These are phyloP conservation scores for Ophiocordyceps sinensis DNA, from an alignment of 2,329 filamentous ascomycete species.

Conservation along the genomic window DNA sequence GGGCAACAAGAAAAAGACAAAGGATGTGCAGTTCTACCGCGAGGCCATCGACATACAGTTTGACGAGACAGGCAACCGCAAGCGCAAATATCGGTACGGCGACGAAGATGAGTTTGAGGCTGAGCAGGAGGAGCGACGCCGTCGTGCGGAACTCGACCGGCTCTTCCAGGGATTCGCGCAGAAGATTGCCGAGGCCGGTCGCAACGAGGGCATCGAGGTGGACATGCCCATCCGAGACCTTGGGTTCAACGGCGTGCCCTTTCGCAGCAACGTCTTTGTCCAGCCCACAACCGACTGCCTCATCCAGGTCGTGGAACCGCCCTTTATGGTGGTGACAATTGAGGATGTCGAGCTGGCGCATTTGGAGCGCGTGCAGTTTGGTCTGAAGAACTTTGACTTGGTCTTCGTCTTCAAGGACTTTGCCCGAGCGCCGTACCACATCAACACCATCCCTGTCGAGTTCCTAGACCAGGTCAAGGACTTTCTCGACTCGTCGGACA, in stretches of 20 bases:
- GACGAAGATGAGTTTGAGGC: slow-evolving; percentile 98
- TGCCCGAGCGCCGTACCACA: slow-evolving; percentile 72
- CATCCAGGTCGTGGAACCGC: slow-evolving; percentile 91
- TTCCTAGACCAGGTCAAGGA: slow-evolving; percentile 92
- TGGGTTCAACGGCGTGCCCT: slow-evolving; percentile 91
- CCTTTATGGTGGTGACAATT: slow-evolving; percentile 89
- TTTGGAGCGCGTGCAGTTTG: slow-evolving; percentile 89
- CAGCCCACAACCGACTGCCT: slow-evolving; percentile 94
- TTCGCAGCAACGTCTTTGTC: slow-evolving; percentile 87
- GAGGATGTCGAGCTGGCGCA: slow-evolving; percentile 95
- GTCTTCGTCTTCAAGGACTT: slow-evolving; percentile 99
- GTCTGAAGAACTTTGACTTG: slow-evolving; percentile 96
- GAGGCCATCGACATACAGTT: slow-evolving; percentile 98
- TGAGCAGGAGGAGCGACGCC: slow-evolving; percentile 88
- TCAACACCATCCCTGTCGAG: slow-evolving; percentile 97
- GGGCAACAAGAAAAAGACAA: slow-evolving; percentile 94
- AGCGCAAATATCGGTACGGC: slow-evolving; percentile 93
- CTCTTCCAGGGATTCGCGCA: slow-evolving; percentile 94
- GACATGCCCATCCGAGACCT: slow-evolving; percentile 96
- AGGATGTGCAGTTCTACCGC: slow-evolving; percentile 95
- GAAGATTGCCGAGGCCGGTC: slow-evolving; percentile 92
- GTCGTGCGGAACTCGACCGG: slow-evolving; percentile 82
- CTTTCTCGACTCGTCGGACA: slow-evolving; percentile 91
- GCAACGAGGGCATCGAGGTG: slow-evolving; percentile 79
- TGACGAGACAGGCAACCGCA: slow-evolving; percentile 94